Evolutionary conservation across 2,329 filamentous ascomycete species (phyloP), one percentile per base, ranked within the genome.

Genomic region (Clathrospora elynae): DNA sequence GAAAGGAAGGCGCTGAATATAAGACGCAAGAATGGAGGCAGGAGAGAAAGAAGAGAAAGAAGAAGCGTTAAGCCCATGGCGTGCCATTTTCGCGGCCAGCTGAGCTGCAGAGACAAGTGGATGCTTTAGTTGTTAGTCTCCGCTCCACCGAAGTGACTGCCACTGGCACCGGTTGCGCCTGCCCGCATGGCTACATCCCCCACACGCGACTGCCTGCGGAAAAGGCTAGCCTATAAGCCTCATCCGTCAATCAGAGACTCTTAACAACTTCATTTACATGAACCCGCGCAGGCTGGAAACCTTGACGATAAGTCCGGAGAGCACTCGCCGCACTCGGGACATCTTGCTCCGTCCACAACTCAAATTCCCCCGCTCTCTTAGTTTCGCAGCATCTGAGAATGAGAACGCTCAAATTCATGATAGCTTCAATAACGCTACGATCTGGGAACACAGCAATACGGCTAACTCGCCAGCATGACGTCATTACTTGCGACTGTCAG

Each of bases 21-120:
- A 25, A 32, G 12, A 35, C 16, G 26, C 23, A 19, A 32, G 33
- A 11, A 16, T 29, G 18, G 43, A 45, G 20, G 33, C 44, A 20
- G 32, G 34, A 32, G 24, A 49, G 42, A 14, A 47, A 24, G 26
- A 46, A 38, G 34, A 38, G 34, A 17, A 31, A 16, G 11, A 14
- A 5, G 31, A 10, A 17, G 18, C 13, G 8, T 13, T 22, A 25
- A 37, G 28, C 36, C 32, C 32, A 35, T 46, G 32, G 45, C 39
- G 44, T 35, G 40, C 46, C 55, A 59, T 57, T 35, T 43, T 47
- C 22, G 49, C 46, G 47, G 45, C 43, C 24, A 38, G 41, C 37
- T 42, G 42, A 50, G 43, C 35, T 56, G 49, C 39, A 49, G 44
- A 44, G 29, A 45, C 30, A 46, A 48, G 52, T 56, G 54, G 53